Conservation (phyloP, 2,329 filamentous ascomycete species). For the Aspergillus brasiliensis region DNA sequence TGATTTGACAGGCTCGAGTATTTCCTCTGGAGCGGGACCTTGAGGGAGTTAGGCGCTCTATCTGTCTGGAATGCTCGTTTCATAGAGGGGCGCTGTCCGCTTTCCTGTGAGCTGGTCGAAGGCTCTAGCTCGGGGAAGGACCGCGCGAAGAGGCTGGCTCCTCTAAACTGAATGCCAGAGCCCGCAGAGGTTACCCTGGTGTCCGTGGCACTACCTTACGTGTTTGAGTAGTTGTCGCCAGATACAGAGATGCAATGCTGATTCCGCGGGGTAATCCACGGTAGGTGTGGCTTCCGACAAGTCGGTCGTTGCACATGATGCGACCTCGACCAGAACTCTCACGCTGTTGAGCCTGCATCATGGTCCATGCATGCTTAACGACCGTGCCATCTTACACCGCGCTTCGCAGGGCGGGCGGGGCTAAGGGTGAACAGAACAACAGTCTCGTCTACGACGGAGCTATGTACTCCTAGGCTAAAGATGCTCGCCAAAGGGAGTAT, state of each 20-base stretch:
- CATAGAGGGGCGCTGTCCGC: neutral
- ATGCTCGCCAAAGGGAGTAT: neutral
- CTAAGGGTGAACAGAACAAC: no score
- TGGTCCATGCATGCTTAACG: neutral
- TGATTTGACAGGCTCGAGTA: conserved; percentile 7
- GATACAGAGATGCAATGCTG: neutral
- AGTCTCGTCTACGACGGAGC: neutral
- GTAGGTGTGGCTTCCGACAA: neutral
- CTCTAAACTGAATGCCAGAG: no score
- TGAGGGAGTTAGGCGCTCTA: neutral
- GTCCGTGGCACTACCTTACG: no score
- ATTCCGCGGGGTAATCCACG: neutral
- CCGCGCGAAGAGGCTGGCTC: no score
- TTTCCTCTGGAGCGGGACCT: neutral
- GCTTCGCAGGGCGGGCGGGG: neutral
- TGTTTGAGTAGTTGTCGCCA: neutral
- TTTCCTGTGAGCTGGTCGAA: neutral
- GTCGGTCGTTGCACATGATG: neutral
- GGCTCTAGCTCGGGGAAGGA: no score
- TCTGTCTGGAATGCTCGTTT: neutral
- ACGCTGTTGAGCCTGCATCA: neutral
- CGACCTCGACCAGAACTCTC: neutral
- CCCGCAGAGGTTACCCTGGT: no score
- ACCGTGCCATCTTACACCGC: neutral
- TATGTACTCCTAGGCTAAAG: neutral